Evolutionary conservation across 2,329 filamentous ascomycete species (phyloP).

Genomic region (Penicillium sp.): DNA sequence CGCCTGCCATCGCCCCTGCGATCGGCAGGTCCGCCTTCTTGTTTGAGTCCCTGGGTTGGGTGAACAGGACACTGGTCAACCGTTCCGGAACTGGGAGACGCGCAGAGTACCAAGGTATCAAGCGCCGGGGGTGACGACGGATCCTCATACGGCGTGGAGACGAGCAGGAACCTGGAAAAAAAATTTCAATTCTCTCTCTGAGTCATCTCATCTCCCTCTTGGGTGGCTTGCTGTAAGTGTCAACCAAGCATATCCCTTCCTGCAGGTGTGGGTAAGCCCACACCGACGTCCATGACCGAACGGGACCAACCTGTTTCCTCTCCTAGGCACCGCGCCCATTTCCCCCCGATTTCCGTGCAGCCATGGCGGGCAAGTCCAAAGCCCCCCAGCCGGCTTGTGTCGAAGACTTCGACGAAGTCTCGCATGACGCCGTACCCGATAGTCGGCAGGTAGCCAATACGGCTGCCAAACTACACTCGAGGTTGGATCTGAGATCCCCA

Average conservation of each 20-base stretch:
- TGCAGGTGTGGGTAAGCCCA: constrained; percentile 13
- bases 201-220: constrained; percentile 6
- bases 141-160: neutral
- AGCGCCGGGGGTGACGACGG: neutral
- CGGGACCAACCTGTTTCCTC: constrained; percentile 25
- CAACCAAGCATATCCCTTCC: constrained; percentile 11
- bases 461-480: constrained; percentile 51
- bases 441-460: constrained; percentile 43
- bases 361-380: constrained; percentile 38
- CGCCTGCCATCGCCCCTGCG: constrained; percentile 28
- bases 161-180: neutral
- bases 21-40: constrained; percentile 30
- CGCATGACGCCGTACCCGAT: constrained; percentile 43
- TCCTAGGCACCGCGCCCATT: constrained; percentile 27
- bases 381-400: constrained; percentile 43
- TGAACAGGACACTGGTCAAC: constrained; percentile 9
- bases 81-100: constrained; percentile 1
- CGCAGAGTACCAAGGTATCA: neutral
- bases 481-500: constrained; percentile 39
- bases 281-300: constrained; percentile 17
- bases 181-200: neutral
- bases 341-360: constrained; percentile 28
- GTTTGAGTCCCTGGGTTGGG: constrained; percentile 17
- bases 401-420: constrained; percentile 51
- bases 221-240: constrained; percentile 21